Evolutionary conservation across 768 basidiomycete species (phyloP), one percentile per base, ranked within the genome.

Genomic region (Pleurotus citrinopileatus): DNA sequence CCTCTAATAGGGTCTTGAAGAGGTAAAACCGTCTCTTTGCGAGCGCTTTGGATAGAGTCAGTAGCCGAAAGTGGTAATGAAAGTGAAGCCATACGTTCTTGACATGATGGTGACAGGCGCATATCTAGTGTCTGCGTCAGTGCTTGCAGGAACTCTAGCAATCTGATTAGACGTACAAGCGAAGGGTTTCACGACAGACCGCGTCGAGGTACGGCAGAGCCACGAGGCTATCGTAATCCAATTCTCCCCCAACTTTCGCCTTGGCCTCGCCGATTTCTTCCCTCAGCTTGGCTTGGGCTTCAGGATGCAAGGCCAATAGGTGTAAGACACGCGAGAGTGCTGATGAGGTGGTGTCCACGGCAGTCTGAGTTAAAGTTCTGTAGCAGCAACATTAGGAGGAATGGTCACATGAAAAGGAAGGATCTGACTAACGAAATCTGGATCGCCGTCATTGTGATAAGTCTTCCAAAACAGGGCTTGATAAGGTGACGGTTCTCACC

Each of bases 271-370:
- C 20, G 23, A 77, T 56, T 50, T 77, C 76, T 12, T 58, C 38
- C 12, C 75, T 67, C 3, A 78, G 60, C 36, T 59, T 71, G 1
- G 62, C 62, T 60, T 80, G 78, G 15, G 64, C 67, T 2, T 73
- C 68, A 2, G 65, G 67, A 48, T 73, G 67, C 10, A 62, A 46
- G 0, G 73, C 58, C 0, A 78, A 66, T 0, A 71, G 28, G 36
- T 65, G 57, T 1, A 79, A 51, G 2, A 65, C 68, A 3, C 72
- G 68, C 0, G 67, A 59, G 2, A 77, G 55, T 2, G 72, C 69
- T 2, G 60, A 66, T 0, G 75, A 73, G 0, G 75, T 76, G 2
- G 75, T 78, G 54, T 78, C 77, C 54, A 69, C 72, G 0, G 68
- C 75, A 0, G 73, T 74, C 52, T 75, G 71, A 17, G 71, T 67